Percentiles rank a stretch among this genome's conserved stretches.
Evolutionary conservation across 108 stramenopile genomes (phyloP).

Genomic region (Skeletonema potamos): DNA sequence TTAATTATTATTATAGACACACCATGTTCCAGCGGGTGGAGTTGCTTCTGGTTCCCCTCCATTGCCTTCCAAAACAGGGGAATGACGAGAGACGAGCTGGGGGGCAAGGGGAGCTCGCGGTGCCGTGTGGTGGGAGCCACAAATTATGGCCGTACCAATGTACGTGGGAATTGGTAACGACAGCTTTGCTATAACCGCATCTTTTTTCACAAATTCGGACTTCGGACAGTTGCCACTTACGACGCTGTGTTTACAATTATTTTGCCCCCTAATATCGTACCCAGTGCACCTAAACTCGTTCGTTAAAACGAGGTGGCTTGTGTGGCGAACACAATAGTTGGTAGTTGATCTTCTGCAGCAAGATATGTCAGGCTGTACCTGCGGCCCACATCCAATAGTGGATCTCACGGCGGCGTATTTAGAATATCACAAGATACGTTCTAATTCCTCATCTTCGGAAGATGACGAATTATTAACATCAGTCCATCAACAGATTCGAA

Average conservation of each 20-base stretch:
- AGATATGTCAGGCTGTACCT: constrained; percentile 7
- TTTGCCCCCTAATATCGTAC: no score
- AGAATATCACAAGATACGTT: not conserved
- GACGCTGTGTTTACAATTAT: no score
- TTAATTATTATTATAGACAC: not conserved
- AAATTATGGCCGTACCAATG: no score
- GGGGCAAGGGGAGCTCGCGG: not conserved
- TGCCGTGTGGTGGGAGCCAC: no score
- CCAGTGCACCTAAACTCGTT: no score
- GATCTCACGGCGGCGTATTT: constrained; percentile 25
- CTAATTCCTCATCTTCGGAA: no score
- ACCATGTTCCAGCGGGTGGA: constrained; percentile 51
- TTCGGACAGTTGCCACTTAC: no score
- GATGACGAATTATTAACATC: not conserved
- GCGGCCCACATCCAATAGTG: constrained; percentile 28
- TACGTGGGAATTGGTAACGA: no score
- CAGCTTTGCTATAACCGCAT: no score
- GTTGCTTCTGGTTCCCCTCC: constrained; percentile 36
- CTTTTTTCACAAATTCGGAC: no score
- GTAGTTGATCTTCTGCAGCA: not conserved
- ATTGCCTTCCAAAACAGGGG: constrained; percentile 1
- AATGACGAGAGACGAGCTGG: not conserved
- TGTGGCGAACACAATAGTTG: no score
- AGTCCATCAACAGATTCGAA: constrained; percentile 5
- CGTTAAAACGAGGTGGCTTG: no score